These are phyloP conservation scores for Dryas drummondii DNA, from an alignment of 306 rosid genomes.

Conservation along the genomic window DNA sequence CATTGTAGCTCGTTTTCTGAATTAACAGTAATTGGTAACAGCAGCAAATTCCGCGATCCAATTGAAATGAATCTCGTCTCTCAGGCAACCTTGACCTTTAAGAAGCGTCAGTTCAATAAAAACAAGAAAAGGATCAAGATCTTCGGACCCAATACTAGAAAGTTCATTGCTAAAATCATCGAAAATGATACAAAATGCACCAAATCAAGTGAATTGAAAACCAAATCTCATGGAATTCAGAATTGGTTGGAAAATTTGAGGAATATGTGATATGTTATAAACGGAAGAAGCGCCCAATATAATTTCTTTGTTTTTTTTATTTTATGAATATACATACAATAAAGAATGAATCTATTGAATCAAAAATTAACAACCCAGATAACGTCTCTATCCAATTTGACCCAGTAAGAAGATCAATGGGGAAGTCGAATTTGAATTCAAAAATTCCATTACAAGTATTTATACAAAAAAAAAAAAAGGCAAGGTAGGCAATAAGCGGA, in stretches of 20 bases:
- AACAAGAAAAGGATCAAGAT: background rate
- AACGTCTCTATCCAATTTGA: background rate
- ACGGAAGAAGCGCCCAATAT: background rate
- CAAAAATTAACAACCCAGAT: background rate
- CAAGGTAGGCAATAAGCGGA: background rate
- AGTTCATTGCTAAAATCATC: background rate
- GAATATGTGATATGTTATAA: background rate
- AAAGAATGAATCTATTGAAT: background rate
- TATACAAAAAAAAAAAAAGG: background rate
- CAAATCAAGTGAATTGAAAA: background rate
- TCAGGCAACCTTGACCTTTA: background rate
- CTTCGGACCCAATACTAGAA: background rate
- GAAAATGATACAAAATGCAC: background rate
- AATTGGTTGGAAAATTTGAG: background rate
- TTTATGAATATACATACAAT: background rate
- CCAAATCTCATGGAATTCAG: background rate
- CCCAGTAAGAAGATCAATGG: background rate
- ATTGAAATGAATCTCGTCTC: background rate
- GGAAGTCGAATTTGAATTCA: background rate
- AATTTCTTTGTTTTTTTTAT: background rate
- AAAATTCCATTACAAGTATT: background rate
- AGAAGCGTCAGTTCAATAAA: background rate
- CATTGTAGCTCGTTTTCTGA: slow-evolving; percentile 40
- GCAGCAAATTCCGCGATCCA: slow-evolving; percentile 3
- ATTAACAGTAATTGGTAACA: background rate